Evolutionary conservation across 208 protist species (phyloP).

Genomic region (Naegleria gruberi): DNA sequence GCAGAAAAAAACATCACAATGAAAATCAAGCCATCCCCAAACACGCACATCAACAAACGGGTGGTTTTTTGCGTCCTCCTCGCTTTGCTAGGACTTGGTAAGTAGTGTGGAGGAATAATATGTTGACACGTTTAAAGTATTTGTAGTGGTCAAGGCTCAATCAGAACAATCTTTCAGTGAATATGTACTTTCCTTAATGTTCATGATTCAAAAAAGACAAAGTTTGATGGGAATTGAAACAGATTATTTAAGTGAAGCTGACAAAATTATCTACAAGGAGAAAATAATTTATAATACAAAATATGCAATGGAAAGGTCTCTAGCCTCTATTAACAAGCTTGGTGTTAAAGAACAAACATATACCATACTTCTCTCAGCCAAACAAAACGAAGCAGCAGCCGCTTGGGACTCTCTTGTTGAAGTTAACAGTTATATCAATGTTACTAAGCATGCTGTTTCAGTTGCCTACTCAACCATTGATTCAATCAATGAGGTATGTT

Average conservation of each 20-base stretch:
- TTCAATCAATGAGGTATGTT: neutral
- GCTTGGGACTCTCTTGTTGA: neutral
- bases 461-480: neutral
- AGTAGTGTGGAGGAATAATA: too few species aligned
- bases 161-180: neutral
- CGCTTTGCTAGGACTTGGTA: too few species aligned
- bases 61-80: too few species aligned
- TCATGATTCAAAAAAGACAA: neutral
- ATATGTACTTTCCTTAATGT: neutral
- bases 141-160: neutral
- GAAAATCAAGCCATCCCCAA: too few species aligned
- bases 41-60: too few species aligned
- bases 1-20: too few species aligned
- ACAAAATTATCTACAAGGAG: neutral
- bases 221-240: neutral
- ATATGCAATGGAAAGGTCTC: neutral
- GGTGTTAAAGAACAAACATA: neutral
- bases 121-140: too few species aligned
- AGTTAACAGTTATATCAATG: neutral
- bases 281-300: neutral
- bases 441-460: neutral
- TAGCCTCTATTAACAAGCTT: neutral
- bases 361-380: neutral
- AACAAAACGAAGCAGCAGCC: neutral
- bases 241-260: neutral